phyloP scores from a whole-genome alignment of 1,284 basidiomycete genomes.

The Athelia sp. region DNA sequence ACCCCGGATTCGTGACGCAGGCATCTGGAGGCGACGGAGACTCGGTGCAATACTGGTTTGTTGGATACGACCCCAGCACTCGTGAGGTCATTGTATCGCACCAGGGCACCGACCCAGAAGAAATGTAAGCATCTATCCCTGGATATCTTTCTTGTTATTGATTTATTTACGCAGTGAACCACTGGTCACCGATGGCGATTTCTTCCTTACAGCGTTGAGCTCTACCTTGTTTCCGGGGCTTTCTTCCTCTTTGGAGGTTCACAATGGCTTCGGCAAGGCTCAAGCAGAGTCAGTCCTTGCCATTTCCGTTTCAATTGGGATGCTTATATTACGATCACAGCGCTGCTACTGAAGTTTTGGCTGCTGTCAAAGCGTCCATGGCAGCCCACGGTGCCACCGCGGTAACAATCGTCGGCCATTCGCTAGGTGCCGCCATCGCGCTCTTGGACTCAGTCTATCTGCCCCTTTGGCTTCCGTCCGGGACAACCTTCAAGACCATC shows the following conservation, averaged over 20 bases:
- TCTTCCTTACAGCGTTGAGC: background rate
- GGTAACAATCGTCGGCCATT: slow-evolving; percentile 33
- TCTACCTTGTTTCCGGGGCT: background rate
- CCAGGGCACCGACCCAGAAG: slow-evolving; percentile 23
- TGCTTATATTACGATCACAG: slow-evolving; percentile 12
- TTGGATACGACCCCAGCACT: slow-evolving; percentile 26
- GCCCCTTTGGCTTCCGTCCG: slow-evolving; percentile 34
- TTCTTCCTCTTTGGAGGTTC: background rate
- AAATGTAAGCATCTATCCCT: slow-evolving; percentile 19
- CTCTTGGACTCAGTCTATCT: slow-evolving; percentile 45
- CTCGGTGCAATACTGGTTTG: slow-evolving; percentile 41
- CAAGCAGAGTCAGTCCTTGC: background rate
- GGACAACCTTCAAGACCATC: slow-evolving; percentile 32
- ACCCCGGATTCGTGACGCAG: slow-evolving; percentile 46
- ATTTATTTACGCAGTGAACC: background rate
- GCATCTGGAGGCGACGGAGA: slow-evolving; percentile 59
- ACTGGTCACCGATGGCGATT: background rate
- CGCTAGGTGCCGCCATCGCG: slow-evolving; percentile 43
- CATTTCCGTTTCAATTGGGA: background rate
- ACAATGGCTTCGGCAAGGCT: background rate
- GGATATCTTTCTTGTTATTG: background rate
- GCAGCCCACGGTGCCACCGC: slow-evolving; percentile 19
- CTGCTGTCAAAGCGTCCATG: slow-evolving; percentile 29
- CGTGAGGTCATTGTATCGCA: slow-evolving; percentile 27
- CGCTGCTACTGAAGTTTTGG: slow-evolving; percentile 28